Evolutionary conservation across 2,329 filamentous ascomycete genomes (phyloP), one percentile per base, ranked within the genome.

Genomic region (Xylariales sp.): DNA sequence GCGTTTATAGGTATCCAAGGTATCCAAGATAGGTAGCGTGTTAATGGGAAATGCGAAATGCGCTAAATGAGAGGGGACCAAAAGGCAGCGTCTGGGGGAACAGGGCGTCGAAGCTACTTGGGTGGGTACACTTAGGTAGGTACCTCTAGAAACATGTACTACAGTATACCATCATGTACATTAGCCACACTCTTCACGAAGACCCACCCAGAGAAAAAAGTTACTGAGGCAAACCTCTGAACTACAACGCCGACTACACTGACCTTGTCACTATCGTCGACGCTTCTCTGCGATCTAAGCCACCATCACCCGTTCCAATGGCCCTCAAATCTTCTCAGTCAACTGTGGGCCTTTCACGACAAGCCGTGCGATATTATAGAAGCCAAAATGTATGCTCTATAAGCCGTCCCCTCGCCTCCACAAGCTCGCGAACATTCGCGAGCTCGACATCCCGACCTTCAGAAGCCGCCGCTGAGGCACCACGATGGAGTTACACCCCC

Each of bases 401-500:
- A 34, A 58, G 45, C 56, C 72, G 65, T 36, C 69, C 68, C 48
- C 34, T 56, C 10, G 54, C 53, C 46, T 62, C 73, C 10, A 66
- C 62, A 30, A 64, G 52, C 50, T 52, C 71, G 28, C 67, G 61
- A 58, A 71, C 73, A 36, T 77, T 78, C 50, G 71, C 76, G 16
- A 75, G 74, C 9, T 73, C 76, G 1, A 41, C 70, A 16, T 18
- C 67, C 34, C 69, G 70, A 57, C 43, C 56, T 7, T 56, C 54
- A 34, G 64, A 73, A 45, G 49, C 72, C 34, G n/a, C 66, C 18
- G 52, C 64, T 28, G 59, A 71, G 1, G 43, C 50, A n/a, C 90
- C 91, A 58, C 85, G 91, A 82, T 94, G 91, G 91, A 84, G 87
- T 10, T 85, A 89, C 75, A 94, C 91, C 7, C 91, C 91, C 9